These are phyloP conservation scores for Aspergillus ostianus DNA, from an alignment of 495 filamentous ascomycete genomes.

Conservation along the genomic window DNA sequence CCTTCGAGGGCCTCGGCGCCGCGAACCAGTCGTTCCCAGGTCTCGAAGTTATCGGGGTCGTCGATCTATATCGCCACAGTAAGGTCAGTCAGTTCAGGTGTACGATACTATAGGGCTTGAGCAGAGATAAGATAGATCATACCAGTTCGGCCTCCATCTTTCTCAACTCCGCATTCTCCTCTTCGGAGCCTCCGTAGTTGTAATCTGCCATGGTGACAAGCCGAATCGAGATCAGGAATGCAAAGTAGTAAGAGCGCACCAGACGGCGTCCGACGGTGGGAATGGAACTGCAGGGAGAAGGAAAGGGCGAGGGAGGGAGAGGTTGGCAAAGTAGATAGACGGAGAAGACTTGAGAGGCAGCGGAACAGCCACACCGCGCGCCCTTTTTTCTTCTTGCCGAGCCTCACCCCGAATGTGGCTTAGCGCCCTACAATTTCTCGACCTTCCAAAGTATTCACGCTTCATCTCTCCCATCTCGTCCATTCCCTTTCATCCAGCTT, in stretches of 20 bases:
- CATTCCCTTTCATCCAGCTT: neutral
- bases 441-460: neutral
- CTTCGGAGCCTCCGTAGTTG: constrained; percentile 72
- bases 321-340: neutral
- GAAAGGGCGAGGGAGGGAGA: neutral
- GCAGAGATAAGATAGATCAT: constrained; percentile 18
- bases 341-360: constrained; percentile 4
- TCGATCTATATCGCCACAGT: constrained; percentile 41
- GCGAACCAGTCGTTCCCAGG: constrained; percentile 90
- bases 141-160: constrained; percentile 78
- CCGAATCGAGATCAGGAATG: neutral
- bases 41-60: constrained; percentile 88
- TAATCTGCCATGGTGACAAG: constrained; percentile 52
- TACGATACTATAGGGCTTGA: neutral
- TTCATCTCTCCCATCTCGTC: neutral
- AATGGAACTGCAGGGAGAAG: constrained; percentile 1
- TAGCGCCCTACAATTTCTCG: constrained; percentile 25
- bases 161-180: constrained; percentile 82
- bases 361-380: constrained; percentile 8
- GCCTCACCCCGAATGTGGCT: constrained; percentile 15
- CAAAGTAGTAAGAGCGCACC: neutral
- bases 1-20: constrained; percentile 83
- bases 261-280: neutral
- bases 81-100: constrained; percentile 7
- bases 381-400: constrained; percentile 22